These are phyloP conservation scores for Sapria himalayana DNA, from an alignment of 345 rosid genomes.

Conservation along the genomic window DNA sequence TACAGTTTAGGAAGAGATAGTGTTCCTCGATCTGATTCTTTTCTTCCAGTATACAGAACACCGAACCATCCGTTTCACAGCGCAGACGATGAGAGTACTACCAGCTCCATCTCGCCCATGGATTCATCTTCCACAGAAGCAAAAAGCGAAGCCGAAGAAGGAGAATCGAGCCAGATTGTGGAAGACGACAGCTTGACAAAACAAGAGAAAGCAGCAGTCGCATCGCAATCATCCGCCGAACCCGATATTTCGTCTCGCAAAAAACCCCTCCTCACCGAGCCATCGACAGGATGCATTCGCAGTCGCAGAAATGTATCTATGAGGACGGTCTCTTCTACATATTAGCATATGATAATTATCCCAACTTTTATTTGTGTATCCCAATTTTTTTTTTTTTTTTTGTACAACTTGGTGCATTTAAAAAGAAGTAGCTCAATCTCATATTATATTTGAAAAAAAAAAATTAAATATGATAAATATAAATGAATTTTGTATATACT, in stretches of 20 bases:
- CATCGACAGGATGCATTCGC: no score
- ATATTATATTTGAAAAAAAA: no score
- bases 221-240: slow-evolving; percentile 10
- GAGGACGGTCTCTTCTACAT: no score
- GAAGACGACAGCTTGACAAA: slow-evolving; percentile 6
- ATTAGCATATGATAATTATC: no score
- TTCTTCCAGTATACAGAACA: slow-evolving; percentile 35
- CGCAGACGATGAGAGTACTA: slow-evolving; percentile 21
- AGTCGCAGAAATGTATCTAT: no score
- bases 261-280: no score
- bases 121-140: slow-evolving; percentile 28
- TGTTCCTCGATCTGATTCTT: slow-evolving; percentile 10
- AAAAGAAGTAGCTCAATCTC: no score
- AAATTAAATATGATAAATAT: no score
- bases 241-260: slow-evolving; percentile 14
- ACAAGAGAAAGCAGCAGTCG: slow-evolving; percentile 13
- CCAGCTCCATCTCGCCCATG: slow-evolving; percentile 21
- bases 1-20: slow-evolving; percentile 63
- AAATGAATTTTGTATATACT: no score
- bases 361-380: no score
- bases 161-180: slow-evolving; percentile 8
- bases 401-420: no score
- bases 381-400: no score
- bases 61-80: slow-evolving; percentile 32
- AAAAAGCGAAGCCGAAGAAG: slow-evolving; percentile 2